Conservation (phyloP, 495 filamentous ascomycete species). For the Friedmanniomyces simplex region DNA sequence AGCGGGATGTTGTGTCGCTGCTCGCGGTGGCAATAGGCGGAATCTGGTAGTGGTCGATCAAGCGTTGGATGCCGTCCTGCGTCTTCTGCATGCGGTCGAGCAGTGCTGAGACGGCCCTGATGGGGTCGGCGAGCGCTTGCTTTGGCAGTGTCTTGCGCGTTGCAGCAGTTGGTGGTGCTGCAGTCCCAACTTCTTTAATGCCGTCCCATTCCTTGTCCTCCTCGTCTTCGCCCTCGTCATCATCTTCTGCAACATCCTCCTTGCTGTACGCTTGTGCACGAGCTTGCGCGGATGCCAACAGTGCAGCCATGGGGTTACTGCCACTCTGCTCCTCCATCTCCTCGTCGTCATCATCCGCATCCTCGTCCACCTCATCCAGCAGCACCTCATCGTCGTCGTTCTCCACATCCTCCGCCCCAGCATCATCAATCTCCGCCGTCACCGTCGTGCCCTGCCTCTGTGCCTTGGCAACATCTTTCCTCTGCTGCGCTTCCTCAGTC, state of each 20-base stretch:
- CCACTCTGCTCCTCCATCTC: constrained; percentile 38
- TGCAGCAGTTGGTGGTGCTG: neutral
- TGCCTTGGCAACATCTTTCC: constrained; percentile 60
- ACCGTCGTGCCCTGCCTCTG: constrained; percentile 38
- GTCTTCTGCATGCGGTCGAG: constrained; percentile 65
- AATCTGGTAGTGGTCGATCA: constrained; percentile 72
- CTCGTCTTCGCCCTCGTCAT: constrained; percentile 35
- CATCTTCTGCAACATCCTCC: constrained; percentile 39
- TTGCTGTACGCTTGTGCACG: constrained; percentile 62
- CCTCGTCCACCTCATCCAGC: constrained; percentile 24
- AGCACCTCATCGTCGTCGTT: constrained; percentile 30
- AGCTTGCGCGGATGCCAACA: constrained; percentile 82
- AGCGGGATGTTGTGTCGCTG: constrained; percentile 78
- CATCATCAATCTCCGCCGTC: constrained; percentile 36
- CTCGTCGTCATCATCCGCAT: constrained; percentile 39
- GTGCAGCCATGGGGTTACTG: constrained; percentile 82
- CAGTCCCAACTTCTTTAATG: constrained; percentile 30
- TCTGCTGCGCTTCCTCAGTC: constrained; percentile 62
- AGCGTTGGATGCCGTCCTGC: constrained; percentile 58
- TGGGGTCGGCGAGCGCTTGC: constrained; percentile 72
- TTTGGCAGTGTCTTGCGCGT: constrained; percentile 69
- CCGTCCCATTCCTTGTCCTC: constrained; percentile 35
- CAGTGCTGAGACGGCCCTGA: constrained; percentile 73
- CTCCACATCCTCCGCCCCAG: constrained; percentile 31
- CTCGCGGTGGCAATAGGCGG: constrained; percentile 57